phyloP scores from a whole-genome alignment of 2,329 filamentous ascomycete species.

The Neoascochyta sp. region DNA sequence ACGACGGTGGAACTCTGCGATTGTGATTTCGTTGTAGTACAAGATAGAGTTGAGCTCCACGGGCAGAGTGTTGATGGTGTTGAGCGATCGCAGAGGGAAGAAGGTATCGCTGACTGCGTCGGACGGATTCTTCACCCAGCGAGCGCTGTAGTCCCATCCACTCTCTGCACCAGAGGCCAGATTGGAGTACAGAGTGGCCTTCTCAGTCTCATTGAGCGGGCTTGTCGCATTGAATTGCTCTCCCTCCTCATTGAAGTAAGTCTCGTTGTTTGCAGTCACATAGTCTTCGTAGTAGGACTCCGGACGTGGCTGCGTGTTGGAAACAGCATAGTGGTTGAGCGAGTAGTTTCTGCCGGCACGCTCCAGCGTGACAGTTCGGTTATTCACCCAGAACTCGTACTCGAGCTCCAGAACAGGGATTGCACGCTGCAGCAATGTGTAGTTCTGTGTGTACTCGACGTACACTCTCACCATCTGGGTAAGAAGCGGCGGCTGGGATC shows the following conservation, averaged over 20 bases:
- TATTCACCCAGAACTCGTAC: slow-evolving; percentile 60
- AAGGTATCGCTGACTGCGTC: slow-evolving; percentile 59
- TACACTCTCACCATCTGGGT: slow-evolving; percentile 65
- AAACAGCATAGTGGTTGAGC: slow-evolving; percentile 59
- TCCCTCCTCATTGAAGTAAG: slow-evolving; percentile 58
- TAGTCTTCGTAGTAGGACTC: slow-evolving; percentile 67
- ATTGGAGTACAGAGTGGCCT: slow-evolving; percentile 56
- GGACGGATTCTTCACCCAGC: slow-evolving; percentile 56
- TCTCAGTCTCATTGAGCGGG: slow-evolving; percentile 52
- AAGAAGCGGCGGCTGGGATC: slow-evolving; percentile 64
- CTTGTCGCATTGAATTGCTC: slow-evolving; percentile 55
- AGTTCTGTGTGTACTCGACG: slow-evolving; percentile 62
- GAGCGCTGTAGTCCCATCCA: slow-evolving; percentile 61
- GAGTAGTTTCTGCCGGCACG: slow-evolving; percentile 49
- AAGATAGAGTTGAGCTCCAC: slow-evolving; percentile 67
- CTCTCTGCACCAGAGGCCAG: slow-evolving; percentile 64
- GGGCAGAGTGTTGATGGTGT: slow-evolving; percentile 56
- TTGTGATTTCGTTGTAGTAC: slow-evolving; percentile 61
- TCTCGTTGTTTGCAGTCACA: slow-evolving; percentile 60
- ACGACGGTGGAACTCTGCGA: slow-evolving; percentile 53
- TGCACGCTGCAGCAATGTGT: slow-evolving; percentile 56
- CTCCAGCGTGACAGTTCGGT: slow-evolving; percentile 56
- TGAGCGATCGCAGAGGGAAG: slow-evolving; percentile 63
- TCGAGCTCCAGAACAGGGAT: slow-evolving; percentile 62
- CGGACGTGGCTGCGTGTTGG: slow-evolving; percentile 63